Evolutionary conservation across 768 basidiomycete species (phyloP).

Genomic region (Pleurotus tuoliensis): DNA sequence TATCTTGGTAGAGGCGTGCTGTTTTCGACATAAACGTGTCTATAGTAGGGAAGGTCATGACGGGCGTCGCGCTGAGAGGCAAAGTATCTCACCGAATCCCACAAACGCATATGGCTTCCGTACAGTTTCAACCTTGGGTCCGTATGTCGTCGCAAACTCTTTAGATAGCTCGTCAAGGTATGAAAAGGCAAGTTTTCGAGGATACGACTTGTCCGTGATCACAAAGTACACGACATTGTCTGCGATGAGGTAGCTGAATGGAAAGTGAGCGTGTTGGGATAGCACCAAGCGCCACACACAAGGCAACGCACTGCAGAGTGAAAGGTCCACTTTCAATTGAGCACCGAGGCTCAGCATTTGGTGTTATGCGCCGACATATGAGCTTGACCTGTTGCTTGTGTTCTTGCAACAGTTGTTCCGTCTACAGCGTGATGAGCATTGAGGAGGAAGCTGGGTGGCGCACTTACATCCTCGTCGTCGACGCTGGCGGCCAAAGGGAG

Average conservation of each 20-base stretch:
- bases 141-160: slow-evolving; percentile 92
- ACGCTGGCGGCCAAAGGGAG: slow-evolving; percentile 93
- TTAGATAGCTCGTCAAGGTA: slow-evolving; percentile 96
- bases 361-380: slow-evolving; percentile 89
- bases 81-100: slow-evolving; percentile 69
- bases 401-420: slow-evolving; percentile 90
- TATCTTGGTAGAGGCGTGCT: slow-evolving; percentile 90
- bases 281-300: slow-evolving; percentile 3
- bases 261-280: slow-evolving; percentile 8
- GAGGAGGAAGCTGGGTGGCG: background rate
- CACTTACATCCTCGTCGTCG: slow-evolving; percentile 88
- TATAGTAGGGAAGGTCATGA: slow-evolving; percentile 22
- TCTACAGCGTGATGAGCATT: slow-evolving; percentile 43
- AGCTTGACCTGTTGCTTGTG: slow-evolving; percentile 99
- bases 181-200: slow-evolving; percentile 94
- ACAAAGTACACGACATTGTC: slow-evolving; percentile 94
- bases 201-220: slow-evolving; percentile 96
- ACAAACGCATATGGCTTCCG: slow-evolving; percentile 99
- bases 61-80: background rate
- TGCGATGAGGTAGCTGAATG: slow-evolving; percentile 82
- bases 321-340: slow-evolving; percentile 95
- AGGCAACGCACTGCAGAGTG: slow-evolving; percentile 81
- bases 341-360: slow-evolving; percentile 92
- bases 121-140: slow-evolving; percentile 85
- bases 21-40: slow-evolving; percentile 99